Conservation (phyloP, 805 yeast genomes). For the Suhomyces pyralidae region DNA sequence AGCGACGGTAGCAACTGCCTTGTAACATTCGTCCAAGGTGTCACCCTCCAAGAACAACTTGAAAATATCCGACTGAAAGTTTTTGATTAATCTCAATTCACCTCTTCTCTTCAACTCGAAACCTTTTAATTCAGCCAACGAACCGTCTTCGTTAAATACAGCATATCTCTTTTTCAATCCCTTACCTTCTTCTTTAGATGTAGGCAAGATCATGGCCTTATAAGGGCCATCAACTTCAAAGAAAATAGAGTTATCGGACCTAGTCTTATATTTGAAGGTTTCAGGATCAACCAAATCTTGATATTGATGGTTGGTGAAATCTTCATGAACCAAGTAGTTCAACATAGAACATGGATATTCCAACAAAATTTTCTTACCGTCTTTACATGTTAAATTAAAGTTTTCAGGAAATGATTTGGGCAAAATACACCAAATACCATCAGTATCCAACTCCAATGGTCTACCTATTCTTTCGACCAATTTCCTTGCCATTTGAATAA, state of each 20-base stretch:
- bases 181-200: slow-evolving; percentile 96
- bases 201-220: slow-evolving; percentile 94
- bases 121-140: slow-evolving; percentile 93
- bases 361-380: slow-evolving; percentile 72
- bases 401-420: slow-evolving; percentile 94
- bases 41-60: slow-evolving; percentile 86
- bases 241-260: slow-evolving; percentile 89
- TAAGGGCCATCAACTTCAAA: slow-evolving; percentile 99
- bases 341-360: slow-evolving; percentile 97
- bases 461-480: slow-evolving; percentile 91
- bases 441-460: slow-evolving; percentile 95
- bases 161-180: slow-evolving; percentile 96
- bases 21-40: slow-evolving; percentile 75
- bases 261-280: slow-evolving; percentile 65
- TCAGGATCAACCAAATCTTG: slow-evolving; percentile 78
- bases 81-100: slow-evolving; percentile 87
- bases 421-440: slow-evolving; percentile 98
- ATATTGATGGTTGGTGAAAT: slow-evolving; percentile 92
- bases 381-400: slow-evolving; percentile 62
- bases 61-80: slow-evolving; percentile 92
- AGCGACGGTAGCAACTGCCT: slow-evolving; percentile 87
- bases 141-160: slow-evolving; percentile 91
- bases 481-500: slow-evolving; percentile 93
- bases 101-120: slow-evolving; percentile 97
- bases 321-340: slow-evolving; percentile 85